phyloP scores from a whole-genome alignment of 441 rosid genomes.

The Raphanus hybrid region DNA sequence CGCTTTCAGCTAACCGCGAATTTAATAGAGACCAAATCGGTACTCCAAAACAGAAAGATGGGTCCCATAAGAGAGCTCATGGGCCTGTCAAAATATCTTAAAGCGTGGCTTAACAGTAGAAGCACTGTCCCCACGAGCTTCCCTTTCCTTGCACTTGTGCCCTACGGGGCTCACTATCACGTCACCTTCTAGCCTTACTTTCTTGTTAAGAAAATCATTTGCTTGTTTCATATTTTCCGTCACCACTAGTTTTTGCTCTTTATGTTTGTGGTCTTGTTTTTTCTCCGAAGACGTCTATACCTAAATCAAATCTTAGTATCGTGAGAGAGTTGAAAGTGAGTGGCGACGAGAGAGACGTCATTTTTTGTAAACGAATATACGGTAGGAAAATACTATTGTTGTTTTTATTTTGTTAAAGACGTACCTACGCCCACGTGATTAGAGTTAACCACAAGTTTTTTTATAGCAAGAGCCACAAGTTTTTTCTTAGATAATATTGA shows the following conservation, averaged over 20 bases:
- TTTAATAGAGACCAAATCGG: not conserved
- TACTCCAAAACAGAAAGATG: conserved; percentile 4
- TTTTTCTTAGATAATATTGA: too few relatives aligned
- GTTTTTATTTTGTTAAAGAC: not conserved
- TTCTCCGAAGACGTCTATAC: not conserved
- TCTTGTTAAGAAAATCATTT: not conserved
- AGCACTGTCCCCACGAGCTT: not conserved
- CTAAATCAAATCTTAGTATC: not conserved
- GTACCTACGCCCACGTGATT: conserved; percentile 3
- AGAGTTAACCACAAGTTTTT: not conserved
- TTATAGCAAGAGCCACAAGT: too few relatives aligned
- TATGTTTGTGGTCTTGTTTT: not conserved
- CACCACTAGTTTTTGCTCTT: not conserved
- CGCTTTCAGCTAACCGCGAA: not conserved
- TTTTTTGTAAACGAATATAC: not conserved
- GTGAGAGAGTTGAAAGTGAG: not conserved
- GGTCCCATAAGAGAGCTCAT: not conserved
- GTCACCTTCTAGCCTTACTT: conserved; percentile 10
- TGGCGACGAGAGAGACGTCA: not conserved
- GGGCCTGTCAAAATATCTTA: conserved; percentile 5
- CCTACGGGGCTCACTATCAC: not conserved
- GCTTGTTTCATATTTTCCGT: not conserved
- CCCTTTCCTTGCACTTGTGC: not conserved
- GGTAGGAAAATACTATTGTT: not conserved
- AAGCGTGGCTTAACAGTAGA: conserved; percentile 8